Evolutionary conservation across 331 rosid species (phyloP).

Genomic region (Phaseolus coccineus): DNA sequence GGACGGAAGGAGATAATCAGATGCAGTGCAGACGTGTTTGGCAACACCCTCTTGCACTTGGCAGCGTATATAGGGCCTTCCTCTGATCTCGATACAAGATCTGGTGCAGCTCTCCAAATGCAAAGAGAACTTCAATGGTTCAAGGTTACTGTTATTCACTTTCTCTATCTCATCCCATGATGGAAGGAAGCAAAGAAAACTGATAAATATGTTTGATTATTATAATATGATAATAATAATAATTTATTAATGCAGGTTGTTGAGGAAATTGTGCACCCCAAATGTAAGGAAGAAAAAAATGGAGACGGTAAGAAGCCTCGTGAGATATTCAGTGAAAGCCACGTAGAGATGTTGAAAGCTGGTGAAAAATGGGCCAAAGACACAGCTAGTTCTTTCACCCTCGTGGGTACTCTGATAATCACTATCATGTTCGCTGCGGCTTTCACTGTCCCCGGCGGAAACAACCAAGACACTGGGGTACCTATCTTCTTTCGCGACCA

Average conservation of each 20-base stretch:
- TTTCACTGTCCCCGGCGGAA: slow-evolving; percentile 44
- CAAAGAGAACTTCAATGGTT: slow-evolving; percentile 54
- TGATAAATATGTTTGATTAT: too few relatives aligned
- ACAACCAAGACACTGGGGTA: background rate
- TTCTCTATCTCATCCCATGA: background rate
- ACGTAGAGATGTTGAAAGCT: slow-evolving; percentile 29
- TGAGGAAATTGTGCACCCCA: slow-evolving; percentile 33
- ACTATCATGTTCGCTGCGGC: slow-evolving; percentile 39
- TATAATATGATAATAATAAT: too few relatives aligned
- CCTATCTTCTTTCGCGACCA: background rate
- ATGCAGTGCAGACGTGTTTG: background rate
- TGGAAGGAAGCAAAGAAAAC: too few relatives aligned
- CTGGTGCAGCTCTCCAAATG: slow-evolving; percentile 49
- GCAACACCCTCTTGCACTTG: slow-evolving; percentile 40
- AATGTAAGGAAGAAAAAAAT: slow-evolving; percentile 17
- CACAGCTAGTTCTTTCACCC: slow-evolving; percentile 20
- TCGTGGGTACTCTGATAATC: slow-evolving; percentile 42
- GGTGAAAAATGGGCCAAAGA: slow-evolving; percentile 50
- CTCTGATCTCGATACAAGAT: background rate
- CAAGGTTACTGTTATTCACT: slow-evolving; percentile 25
- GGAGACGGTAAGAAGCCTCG: background rate
- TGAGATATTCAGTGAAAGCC: slow-evolving; percentile 26
- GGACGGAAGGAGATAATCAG: slow-evolving; percentile 15
- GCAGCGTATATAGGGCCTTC: slow-evolving; percentile 39
- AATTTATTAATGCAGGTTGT: slow-evolving; percentile 23